Evolutionary conservation across 495 filamentous ascomycete genomes (phyloP), one percentile per base, ranked within the genome.

Genomic region (Neurospora sp.): DNA sequence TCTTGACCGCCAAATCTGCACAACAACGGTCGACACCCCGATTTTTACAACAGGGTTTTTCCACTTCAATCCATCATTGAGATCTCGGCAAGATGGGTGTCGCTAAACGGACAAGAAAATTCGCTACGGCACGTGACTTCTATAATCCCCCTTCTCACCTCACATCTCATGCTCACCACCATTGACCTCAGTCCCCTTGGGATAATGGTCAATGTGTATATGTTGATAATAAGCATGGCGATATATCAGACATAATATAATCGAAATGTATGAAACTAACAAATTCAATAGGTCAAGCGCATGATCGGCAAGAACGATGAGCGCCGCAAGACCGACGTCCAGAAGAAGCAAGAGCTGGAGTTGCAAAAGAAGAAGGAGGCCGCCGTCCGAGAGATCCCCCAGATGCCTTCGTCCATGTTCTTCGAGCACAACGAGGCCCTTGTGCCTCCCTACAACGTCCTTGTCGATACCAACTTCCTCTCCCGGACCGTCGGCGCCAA

Each of bases 341-440:
- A 89, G 76, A 89, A 89, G 74, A 77, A 89, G 73, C 79, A 70
- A 41, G 76, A 82, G 41, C 81, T 84, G 72, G 85, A 82, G 71
- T 82, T 85, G 76, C 88, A 89, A 77, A 89, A 89, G 77, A 78
- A 89, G 89, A 72, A 82, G 83, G 72, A 78, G 69, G 86, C 89
- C 41, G 78, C 89, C 40, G 83, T 92, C 12, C 90, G 91, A 44
- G 90, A 93, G 82, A 87, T 93, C 41, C 88, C 91, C 12, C 91
- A 94, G 81, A 89, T 92, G 71, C 91, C 95, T 8, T 94, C 94
- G 9, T 86, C 89, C 68, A 90, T 99, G 82, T 99, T 98, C 89
- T 98, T 97, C 84, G 88, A 93, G 75, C 93, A 94, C 85, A 99
- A 99, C 83, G 92, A 92, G 68, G 92, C 93, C 38, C 89, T 99